Evolutionary conservation across 2,329 filamentous ascomycete species (phyloP).

Genomic region (Nothopassalora personata): DNA sequence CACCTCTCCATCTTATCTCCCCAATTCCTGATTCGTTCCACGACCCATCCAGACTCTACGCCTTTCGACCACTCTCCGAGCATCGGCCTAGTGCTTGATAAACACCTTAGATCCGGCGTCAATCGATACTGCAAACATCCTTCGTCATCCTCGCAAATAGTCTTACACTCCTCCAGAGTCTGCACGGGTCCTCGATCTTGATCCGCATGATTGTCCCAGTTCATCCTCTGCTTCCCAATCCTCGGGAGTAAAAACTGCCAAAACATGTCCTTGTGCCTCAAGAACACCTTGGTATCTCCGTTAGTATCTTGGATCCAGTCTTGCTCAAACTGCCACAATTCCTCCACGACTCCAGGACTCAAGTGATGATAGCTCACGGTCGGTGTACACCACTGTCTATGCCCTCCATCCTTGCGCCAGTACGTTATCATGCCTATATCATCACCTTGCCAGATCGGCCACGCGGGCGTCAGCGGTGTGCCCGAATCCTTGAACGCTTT

Average conservation of each 20-base stretch:
- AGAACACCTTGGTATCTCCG: slow-evolving; percentile 9
- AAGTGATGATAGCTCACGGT: slow-evolving; percentile 24
- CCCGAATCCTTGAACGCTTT: slow-evolving; percentile 24
- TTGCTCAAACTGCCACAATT: slow-evolving; percentile 25
- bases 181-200: slow-evolving; percentile 11
- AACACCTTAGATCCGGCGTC: slow-evolving; percentile 11
- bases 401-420: slow-evolving; percentile 11
- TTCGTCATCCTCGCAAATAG: slow-evolving; percentile 13
- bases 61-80: slow-evolving; percentile 17
- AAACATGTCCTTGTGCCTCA: slow-evolving; percentile 24
- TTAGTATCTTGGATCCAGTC: slow-evolving; percentile 17
- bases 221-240: slow-evolving; percentile 9
- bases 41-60: slow-evolving; percentile 23
- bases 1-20: slow-evolving; percentile 3
- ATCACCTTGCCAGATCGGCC: slow-evolving; percentile 27
- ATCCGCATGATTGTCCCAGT: slow-evolving; percentile 26
- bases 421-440: slow-evolving; percentile 23
- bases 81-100: slow-evolving; percentile 13
- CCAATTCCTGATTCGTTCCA: slow-evolving; percentile 14
- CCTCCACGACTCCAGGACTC: slow-evolving; percentile 16
- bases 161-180: slow-evolving; percentile 18
- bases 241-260: slow-evolving; percentile 20
- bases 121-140: slow-evolving; percentile 22
- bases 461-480: slow-evolving; percentile 18
- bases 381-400: slow-evolving; percentile 27